Base-by-base conservation (phyloP, 768 basidiomycete species). In the Daedalea quercina region DNA sequence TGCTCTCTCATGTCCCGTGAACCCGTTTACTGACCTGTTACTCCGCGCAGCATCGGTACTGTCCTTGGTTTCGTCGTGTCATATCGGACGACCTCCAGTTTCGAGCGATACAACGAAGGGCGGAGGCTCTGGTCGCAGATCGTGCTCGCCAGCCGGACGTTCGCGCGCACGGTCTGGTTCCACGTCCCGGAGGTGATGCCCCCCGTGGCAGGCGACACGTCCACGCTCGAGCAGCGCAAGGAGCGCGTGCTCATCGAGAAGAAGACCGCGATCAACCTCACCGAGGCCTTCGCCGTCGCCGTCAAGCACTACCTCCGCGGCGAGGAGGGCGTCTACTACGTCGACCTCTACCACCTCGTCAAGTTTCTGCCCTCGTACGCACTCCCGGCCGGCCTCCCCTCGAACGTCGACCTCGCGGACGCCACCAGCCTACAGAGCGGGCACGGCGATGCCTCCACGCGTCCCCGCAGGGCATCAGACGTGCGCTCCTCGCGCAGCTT, bases 61-160 rank as follows among this genome's bases (percentile, higher is more conserved):
- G 82, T 87, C 1, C 72, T 87, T 22, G 86, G 85, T 75, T 87
- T 87, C 57, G 78, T 87, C 33, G 80, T 87, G 48, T 84, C 84
- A 0, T 85, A 84, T 64, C 65, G 84, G 53, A 86, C 85, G 9
- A 86, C 82, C 11, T 81, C 84, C 3, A 84, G 82, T 35, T 86
- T 85, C 58, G 84, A 86, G 63, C 70, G 84, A n/a, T 87, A 87
- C 65, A 87, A 87, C 52, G 85, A 88, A 60, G 86, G 86, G 22
- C 69, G 86, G 50, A 69, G 75, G 47, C 68, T 80, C 4, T 88
- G 86, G 86, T 82, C 82, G 2, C 78, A 82, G 55, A 82, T 87
- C n/a, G 76, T 81, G 44, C 65, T 80, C 25, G 74, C 59, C 62
- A 71, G 62, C 60, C 75, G 84, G 35, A 81, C 76, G 2, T 73